phyloP scores from a whole-genome alignment of 2,329 filamentous ascomycete species.

The Hypomyces rosellus region DNA sequence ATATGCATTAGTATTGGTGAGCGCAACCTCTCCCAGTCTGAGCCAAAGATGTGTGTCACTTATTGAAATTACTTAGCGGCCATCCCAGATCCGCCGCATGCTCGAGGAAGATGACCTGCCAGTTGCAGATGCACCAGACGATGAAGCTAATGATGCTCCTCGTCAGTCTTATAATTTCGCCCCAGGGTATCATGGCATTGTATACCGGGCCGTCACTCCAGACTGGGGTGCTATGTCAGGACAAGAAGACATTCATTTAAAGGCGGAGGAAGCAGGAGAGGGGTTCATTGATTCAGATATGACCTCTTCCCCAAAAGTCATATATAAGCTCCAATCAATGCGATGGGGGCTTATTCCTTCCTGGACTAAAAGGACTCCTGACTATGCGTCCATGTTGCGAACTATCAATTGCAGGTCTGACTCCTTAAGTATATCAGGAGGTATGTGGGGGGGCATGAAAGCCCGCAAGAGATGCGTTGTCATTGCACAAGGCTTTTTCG shows the following conservation, averaged over 20 bases:
- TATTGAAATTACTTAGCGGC: conserved; percentile 49
- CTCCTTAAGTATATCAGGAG: conserved; percentile 65
- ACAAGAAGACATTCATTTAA: conserved; percentile 12
- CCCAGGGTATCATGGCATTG: conserved; percentile 75
- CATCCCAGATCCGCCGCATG: conserved; percentile 67
- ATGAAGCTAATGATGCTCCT: conserved; percentile 54
- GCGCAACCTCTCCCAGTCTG: conserved; percentile 7
- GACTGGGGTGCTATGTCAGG: conserved; percentile 49
- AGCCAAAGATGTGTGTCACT: conserved; percentile 1
- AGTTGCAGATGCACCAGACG: conserved; percentile 63
- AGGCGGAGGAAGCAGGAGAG: conserved; percentile 7
- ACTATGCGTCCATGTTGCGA: conserved; percentile 70
- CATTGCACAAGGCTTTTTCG: conserved; percentile 87
- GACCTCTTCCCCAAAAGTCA: conserved; percentile 27
- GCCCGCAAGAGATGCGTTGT: conserved; percentile 81
- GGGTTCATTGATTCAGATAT: background rate
- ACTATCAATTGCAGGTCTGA: conserved; percentile 96
- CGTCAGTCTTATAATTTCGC: conserved; percentile 89
- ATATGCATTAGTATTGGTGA: conserved; percentile 30
- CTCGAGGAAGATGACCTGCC: conserved; percentile 69
- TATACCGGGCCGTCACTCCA: conserved; percentile 72
- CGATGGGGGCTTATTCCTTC: conserved; percentile 93
- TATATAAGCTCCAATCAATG: conserved; percentile 85
- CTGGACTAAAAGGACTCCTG: conserved; percentile 81
- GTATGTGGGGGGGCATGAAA: conserved; percentile 93